Evolutionary conservation across 495 filamentous ascomycete genomes (phyloP).

Genomic region (Annulohypoxylon maeteangense): DNA sequence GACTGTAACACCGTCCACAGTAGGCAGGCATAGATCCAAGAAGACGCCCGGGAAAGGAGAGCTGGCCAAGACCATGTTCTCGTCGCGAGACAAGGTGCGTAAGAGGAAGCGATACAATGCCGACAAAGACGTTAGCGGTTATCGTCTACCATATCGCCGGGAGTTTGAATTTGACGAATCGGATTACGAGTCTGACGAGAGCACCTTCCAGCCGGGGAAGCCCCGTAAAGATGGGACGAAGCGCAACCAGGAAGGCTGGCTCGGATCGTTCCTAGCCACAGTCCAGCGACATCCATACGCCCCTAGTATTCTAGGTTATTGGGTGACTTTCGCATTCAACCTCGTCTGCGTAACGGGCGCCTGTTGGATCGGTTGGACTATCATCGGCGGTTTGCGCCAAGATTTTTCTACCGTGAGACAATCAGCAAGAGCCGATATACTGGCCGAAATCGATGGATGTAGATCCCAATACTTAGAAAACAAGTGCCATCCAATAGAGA

Average conservation of each 20-base stretch:
- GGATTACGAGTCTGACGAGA: constrained; percentile 62
- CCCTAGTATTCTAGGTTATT: constrained; percentile 87
- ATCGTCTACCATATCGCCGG: constrained; percentile 49
- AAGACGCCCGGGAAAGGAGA: constrained; percentile 60
- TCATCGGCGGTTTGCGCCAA: constrained; percentile 74
- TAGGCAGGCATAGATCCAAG: constrained; percentile 53
- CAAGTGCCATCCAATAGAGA: constrained; percentile 66
- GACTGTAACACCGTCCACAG: constrained; percentile 54
- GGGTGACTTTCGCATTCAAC: constrained; percentile 84
- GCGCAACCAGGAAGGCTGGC: constrained; percentile 49
- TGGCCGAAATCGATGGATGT: constrained; percentile 78
- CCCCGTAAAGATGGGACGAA: constrained; percentile 51
- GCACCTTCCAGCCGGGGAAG: constrained; percentile 41
- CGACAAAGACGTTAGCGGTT: constrained; percentile 58
- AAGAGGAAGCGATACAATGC: constrained; percentile 57
- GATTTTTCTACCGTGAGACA: constrained; percentile 80
- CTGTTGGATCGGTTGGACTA: constrained; percentile 75
- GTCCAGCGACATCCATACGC: constrained; percentile 83
- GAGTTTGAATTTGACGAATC: constrained; percentile 68
- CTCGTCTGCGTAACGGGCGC: constrained; percentile 71
- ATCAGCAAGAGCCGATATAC: constrained; percentile 68
- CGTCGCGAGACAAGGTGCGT: constrained; percentile 53
- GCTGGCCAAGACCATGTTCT: constrained; percentile 46
- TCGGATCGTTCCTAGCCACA: constrained; percentile 70
- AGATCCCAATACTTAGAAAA: constrained; percentile 76